Percentiles rank a stretch among this genome's conserved stretches.
phyloP scores from a whole-genome alignment of 2,329 filamentous ascomycete genomes.

The Escovopsis weberi region DNA sequence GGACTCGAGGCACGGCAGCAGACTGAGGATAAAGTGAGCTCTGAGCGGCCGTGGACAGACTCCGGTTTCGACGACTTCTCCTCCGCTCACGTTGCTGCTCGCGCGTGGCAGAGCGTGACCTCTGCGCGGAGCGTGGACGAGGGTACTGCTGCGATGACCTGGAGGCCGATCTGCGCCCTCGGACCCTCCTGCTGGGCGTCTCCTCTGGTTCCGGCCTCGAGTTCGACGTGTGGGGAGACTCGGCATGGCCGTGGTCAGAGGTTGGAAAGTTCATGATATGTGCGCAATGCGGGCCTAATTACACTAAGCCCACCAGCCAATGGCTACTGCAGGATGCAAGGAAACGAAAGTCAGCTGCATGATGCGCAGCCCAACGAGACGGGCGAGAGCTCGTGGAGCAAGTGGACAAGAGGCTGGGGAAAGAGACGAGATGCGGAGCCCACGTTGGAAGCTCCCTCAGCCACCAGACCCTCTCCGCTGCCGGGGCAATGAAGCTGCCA shows the following conservation, averaged over 20 bases:
- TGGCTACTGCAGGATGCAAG: conserved; percentile 18
- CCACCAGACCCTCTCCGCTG: conserved; percentile 5
- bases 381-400: conserved; percentile 12
- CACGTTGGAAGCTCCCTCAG: conserved; percentile 7
- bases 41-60: not conserved
- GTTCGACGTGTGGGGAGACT: conserved; percentile 22
- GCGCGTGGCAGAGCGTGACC: conserved; percentile 2
- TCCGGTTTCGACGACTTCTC: conserved; percentile 1
- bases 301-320: conserved; percentile 20
- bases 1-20: conserved; percentile 15
- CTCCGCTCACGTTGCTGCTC: conserved; percentile 3
- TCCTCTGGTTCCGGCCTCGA: not conserved
- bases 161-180: conserved; percentile 7
- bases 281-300: conserved; percentile 13
- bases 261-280: conserved; percentile 23
- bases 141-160: conserved; percentile 2
- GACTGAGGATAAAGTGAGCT: conserved; percentile 21
- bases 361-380: conserved; percentile 13
- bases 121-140: not conserved
- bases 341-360: conserved; percentile 15
- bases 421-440: not conserved
- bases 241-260: conserved; percentile 21
- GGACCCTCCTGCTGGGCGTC: not conserved
- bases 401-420: conserved; percentile 15
- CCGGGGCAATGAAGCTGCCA: conserved; percentile 1